Evolutionary conservation across 495 filamentous ascomycete species (phyloP).

Genomic region (Neurospora sp.): DNA sequence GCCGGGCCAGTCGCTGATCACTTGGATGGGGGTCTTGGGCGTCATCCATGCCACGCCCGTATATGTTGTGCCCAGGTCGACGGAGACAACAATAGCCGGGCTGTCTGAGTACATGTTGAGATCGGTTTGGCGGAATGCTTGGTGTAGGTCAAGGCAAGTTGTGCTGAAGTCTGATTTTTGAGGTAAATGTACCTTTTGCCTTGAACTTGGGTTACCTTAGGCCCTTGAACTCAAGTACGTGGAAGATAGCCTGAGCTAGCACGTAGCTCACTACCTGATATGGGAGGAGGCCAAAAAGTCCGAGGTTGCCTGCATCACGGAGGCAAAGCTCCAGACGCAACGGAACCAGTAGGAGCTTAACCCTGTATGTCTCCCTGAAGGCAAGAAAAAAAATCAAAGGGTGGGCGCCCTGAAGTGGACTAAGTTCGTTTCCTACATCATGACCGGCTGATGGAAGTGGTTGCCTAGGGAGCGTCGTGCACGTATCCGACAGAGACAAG

Average conservation of each 20-base stretch:
- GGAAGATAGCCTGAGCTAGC: not conserved
- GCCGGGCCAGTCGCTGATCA: constrained; percentile 54
- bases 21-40: constrained; percentile 39
- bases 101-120: constrained; percentile 1
- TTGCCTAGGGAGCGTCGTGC: not conserved
- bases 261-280: not conserved
- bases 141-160: not conserved
- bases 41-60: constrained; percentile 48
- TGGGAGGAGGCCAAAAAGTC: not conserved
- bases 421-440: not conserved
- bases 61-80: constrained; percentile 56
- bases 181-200: not conserved
- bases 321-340: not conserved
- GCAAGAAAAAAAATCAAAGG: not conserved
- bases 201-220: too few relatives aligned
- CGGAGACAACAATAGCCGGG: constrained; percentile 48
- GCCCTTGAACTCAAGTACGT: not conserved
- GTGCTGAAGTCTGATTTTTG: not conserved
- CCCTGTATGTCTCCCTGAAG: not conserved
- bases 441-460: not conserved
- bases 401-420: not conserved
- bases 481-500: not conserved
- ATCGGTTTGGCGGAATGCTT: not conserved
- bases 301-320: not conserved
- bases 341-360: not conserved